Base-by-base conservation (phyloP, 116 monocot species). In the Cymodocea nodosa region DNA sequence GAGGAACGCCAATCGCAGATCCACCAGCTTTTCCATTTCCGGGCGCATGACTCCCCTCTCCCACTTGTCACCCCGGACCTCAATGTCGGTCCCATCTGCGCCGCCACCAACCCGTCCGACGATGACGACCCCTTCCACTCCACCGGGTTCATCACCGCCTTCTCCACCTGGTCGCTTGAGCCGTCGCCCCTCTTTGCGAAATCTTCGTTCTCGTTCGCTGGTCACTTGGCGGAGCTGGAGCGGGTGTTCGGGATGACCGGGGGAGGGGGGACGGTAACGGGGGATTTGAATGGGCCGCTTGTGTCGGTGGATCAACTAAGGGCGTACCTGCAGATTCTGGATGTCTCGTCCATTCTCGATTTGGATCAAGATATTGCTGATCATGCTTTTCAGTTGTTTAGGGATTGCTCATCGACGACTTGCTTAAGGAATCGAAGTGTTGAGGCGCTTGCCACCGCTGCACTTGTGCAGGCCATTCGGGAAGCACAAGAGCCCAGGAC, bases 401-500 rank as follows among this genome's bases (percentile, higher is more conserved):
- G 79, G 59, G 97, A 91, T 40, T 98, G 97, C 70, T 84, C 78
- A 10, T 91, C 88, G n/a, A 73, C 86, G 9, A 88, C 82, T 7
- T 98, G 97, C 62, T 64, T 98, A 66, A 75, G 97, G 69, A 98
- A 91, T 62, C 85, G 97, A 24, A 91, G 88, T 63, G 77, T 98
- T 15, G 97, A 98, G 73, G 97, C 88, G 3, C 86, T 98, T 24
- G 97, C 92, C 35, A 98, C 89, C 13, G 97, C 91, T 15, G 88
- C 97, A 16, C 89, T 98, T 49, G 97, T 98, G 18, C 97, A 98
- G 82, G 97, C 97, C 37, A 98, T 98, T 40, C 79, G 92, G 7
- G 85, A 91, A 76, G 97, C 97, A 23, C 97, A 91, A 78, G 92
- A 91, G 67, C 89, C 92, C 15, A 72, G 97, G 48, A 98, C 97